These are phyloP conservation scores for Didymella glomerata DNA, from an alignment of 2,329 filamentous ascomycete genomes.

Conservation along the genomic window DNA sequence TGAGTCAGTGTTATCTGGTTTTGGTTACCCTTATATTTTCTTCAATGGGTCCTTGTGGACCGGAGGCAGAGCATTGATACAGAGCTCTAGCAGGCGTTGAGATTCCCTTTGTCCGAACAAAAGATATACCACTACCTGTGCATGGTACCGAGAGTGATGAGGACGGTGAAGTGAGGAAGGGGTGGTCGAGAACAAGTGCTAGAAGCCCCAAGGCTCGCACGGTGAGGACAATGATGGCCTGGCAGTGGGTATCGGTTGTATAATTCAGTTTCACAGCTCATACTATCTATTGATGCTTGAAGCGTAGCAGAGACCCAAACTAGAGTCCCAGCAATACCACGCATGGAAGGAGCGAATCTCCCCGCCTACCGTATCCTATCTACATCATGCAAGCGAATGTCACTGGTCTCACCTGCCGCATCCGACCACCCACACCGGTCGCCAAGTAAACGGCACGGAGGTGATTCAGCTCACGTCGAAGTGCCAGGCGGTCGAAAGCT, in stretches of 20 bases:
- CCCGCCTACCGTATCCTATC: background rate
- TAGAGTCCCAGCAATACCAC: background rate
- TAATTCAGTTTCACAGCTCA: slow-evolving; percentile 27
- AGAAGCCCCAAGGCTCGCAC: slow-evolving; percentile 21
- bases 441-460: background rate
- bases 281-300: background rate
- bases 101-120: slow-evolving; percentile 16
- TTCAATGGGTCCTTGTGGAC: slow-evolving; percentile 15
- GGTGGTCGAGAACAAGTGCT: slow-evolving; percentile 6
- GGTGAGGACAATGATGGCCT: slow-evolving; percentile 9
- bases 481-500: background rate
- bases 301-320: slow-evolving; percentile 7
- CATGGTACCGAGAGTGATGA: slow-evolving; percentile 17
- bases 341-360: background rate
- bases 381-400: background rate
- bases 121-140: slow-evolving; percentile 28
- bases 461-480: background rate
- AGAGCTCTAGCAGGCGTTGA: slow-evolving; percentile 21
- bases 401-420: background rate
- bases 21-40: slow-evolving; percentile 29
- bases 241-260: slow-evolving; percentile 26
- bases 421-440: background rate
- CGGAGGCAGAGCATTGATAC: slow-evolving; percentile 26
- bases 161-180: background rate
- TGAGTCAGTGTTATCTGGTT: slow-evolving; percentile 42